Evolutionary conservation across 2,329 filamentous ascomycete species (phyloP), one percentile per base, ranked within the genome.

Genomic region (Aureobasidium sp.): DNA sequence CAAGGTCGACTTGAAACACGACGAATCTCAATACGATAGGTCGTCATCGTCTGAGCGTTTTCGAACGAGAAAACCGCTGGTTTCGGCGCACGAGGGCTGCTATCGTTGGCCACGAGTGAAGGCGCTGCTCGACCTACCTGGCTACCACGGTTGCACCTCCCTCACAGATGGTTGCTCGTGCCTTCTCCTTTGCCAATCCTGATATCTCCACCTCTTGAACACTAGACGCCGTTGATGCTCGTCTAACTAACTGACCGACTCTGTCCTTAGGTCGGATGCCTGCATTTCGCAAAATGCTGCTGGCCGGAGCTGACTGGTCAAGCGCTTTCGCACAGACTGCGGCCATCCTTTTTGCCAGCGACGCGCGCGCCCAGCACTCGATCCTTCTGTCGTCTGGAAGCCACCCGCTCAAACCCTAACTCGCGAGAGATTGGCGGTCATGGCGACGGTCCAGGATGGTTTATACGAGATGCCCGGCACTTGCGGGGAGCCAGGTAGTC

Each of bases 261-360:
- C 40, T 35, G 53, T 35, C 53, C 38, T 37, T 46, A 43, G 53
- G 37, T 46, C 40, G 55, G 55, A 38, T 29, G 33, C 19, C 42
- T 58, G 55, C 55, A 58, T 27, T 23, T 40, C n/a, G 21, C 13
- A 5, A 49, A 5, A 47, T 29, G 43, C 42, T 29, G 42, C 43
- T 49, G 42, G 33, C 43, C 55, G 17, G 31, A 40, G 21, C 9
- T 49, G 55, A 58, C 55, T 58, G 33, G 55, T 49, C 55, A 13
- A 58, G 43, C 55, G 35, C 37, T 38, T 21, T 45, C 35, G 55
- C 55, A 47, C 43, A 58, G 43, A 58, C 55, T 58, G 55, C 55
- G 35, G 42, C 42, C 17, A 47, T 58, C 55, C 55, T 58, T 47
- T 33, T 49, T 58, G 55, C 42, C 43, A 49, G 53, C 53, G 40